phyloP scores from a whole-genome alignment of 106 monocot species.

The Dendrobium chrysotoxum region DNA sequence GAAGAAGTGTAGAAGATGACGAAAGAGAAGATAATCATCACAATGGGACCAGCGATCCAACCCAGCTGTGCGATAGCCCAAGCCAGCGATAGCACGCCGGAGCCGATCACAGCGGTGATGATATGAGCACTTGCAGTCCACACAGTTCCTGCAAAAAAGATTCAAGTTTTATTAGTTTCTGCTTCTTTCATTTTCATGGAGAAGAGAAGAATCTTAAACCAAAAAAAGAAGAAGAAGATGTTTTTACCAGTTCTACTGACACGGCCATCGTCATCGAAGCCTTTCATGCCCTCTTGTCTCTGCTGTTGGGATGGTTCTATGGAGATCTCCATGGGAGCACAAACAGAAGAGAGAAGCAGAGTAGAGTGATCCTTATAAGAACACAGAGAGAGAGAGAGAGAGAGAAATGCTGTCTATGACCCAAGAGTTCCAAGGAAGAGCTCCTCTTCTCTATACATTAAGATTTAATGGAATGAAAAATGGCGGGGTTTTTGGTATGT shows the following conservation, averaged over 20 bases:
- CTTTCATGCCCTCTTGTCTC: conserved; percentile 12
- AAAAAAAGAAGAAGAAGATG: not conserved
- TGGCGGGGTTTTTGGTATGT: not conserved
- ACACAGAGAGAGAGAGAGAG: not conserved
- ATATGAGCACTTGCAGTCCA: conserved; percentile 82
- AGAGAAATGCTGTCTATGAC: too few relatives aligned
- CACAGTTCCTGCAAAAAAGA: conserved; percentile 42
- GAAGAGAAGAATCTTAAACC: not conserved
- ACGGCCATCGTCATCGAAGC: conserved; percentile 66
- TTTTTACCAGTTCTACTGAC: conserved; percentile 47
- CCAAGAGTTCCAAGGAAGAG: too few relatives aligned
- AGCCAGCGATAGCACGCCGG: conserved; percentile 51
- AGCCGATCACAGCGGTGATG: conserved; percentile 62
- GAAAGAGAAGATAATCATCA: conserved; percentile 61
- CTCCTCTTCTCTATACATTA: too few relatives aligned
- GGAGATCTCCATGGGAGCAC: conserved; percentile 4
- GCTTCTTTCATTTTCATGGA: not conserved
- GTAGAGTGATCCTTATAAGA: not conserved
- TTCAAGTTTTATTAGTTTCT: not conserved
- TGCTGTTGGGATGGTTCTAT: not conserved
- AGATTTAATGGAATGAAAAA: too few relatives aligned
- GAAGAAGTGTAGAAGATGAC: conserved; percentile 69
- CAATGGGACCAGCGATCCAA: conserved; percentile 64
- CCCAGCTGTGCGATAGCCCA: conserved; percentile 84
- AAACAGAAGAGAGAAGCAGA: not conserved